These are phyloP conservation scores for Salix suchowensis DNA, from an alignment of 345 rosid species.

Conservation along the genomic window DNA sequence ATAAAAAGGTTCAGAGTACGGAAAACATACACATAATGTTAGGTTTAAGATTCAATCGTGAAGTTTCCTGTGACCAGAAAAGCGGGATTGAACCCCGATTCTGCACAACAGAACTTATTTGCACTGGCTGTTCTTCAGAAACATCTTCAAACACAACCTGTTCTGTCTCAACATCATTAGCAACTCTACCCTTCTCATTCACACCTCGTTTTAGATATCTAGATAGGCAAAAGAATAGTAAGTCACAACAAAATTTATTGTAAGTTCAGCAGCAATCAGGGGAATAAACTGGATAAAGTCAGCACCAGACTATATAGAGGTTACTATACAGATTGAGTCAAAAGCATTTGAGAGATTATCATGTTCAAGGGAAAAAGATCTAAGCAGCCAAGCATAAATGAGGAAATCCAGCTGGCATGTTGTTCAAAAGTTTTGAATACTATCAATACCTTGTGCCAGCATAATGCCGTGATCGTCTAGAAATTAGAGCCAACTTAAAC, in stretches of 20 bases:
- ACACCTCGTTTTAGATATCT: constrained; percentile 93
- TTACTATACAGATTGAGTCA: neutral
- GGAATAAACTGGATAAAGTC: neutral
- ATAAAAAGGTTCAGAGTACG: neutral
- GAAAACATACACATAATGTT: constrained; percentile 71
- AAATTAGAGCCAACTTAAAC: constrained; percentile 66
- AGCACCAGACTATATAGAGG: neutral
- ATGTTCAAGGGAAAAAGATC: neutral
- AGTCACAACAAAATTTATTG: constrained; percentile 9
- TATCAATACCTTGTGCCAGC: constrained; percentile 88
- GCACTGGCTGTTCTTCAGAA: constrained; percentile 51
- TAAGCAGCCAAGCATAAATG: neutral
- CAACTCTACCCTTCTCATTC: constrained; percentile 91
- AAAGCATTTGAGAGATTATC: neutral
- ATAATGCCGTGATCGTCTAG: constrained; percentile 89
- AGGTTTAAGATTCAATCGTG: constrained; percentile 79
- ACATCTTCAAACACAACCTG: constrained; percentile 82
- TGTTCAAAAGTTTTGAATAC: neutral
- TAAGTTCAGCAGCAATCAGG: constrained; percentile 5
- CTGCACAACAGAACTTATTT: constrained; percentile 93
- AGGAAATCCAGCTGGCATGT: neutral
- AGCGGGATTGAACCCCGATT: constrained; percentile 94
- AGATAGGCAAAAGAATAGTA: constrained; percentile 15
- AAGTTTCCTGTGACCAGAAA: constrained; percentile 96
- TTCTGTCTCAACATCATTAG: constrained; percentile 99